Percentiles rank a stretch among this genome's conserved stretches.
phyloP scores from a whole-genome alignment of 2,329 filamentous ascomycete genomes.

The Cladosporium velox region DNA sequence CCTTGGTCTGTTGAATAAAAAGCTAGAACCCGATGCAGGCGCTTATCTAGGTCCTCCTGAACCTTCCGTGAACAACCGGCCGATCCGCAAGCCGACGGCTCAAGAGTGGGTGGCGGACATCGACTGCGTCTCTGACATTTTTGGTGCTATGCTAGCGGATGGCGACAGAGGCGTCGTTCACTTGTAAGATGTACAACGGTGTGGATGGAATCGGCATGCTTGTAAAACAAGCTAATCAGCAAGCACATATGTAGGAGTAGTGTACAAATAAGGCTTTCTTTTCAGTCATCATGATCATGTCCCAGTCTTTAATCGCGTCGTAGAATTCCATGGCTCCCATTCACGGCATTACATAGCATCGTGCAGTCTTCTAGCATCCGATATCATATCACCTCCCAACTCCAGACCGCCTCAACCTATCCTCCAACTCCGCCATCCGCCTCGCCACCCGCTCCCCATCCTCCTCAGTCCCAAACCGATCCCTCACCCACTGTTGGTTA shows the following conservation, averaged over 20 bases:
- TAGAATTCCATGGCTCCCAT: not conserved
- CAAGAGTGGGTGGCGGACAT: slow-evolving; percentile 12
- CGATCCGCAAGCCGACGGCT: slow-evolving; percentile 1
- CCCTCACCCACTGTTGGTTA: slow-evolving; percentile 31
- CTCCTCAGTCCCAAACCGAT: slow-evolving; percentile 18
- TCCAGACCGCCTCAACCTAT: not conserved
- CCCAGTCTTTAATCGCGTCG: not conserved
- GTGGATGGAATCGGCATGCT: not conserved
- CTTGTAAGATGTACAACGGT: not conserved
- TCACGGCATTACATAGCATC: not conserved
- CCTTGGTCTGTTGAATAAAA: not conserved
- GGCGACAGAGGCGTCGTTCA: slow-evolving; percentile 4
- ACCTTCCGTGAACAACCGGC: not conserved
- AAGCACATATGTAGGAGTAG: not conserved
- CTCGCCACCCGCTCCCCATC: slow-evolving; percentile 19
- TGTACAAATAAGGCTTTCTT: not conserved
- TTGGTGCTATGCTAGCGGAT: slow-evolving; percentile 15
- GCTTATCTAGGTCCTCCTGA: not conserved
- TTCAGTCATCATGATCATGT: not conserved
- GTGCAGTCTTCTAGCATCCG: not conserved
- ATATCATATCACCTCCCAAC: not conserved
- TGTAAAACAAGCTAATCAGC: not conserved
- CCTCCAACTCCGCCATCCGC: slow-evolving; percentile 17
- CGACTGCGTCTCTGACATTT: slow-evolving; percentile 11
- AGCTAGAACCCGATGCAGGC: not conserved